Percentiles rank a stretch among this genome's conserved stretches.
Evolutionary conservation across 1,139 yeast species (phyloP).

Genomic region (Debaryomycetaceae sp.): DNA sequence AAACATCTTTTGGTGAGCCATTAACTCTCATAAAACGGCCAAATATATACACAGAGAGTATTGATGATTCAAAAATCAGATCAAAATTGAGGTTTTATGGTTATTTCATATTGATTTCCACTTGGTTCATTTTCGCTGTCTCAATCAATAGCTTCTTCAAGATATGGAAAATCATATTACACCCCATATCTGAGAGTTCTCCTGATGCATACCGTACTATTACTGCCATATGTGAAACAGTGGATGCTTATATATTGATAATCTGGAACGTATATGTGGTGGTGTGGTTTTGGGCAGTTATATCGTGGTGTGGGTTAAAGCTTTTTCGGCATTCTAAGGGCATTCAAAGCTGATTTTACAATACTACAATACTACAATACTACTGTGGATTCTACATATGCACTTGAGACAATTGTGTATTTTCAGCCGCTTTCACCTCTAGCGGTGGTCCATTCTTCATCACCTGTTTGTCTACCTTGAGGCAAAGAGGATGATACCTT

Average conservation of each 20-base stretch:
- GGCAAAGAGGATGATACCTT: constrained; percentile 17
- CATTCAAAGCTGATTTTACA: constrained; percentile 11
- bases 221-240: constrained; percentile 14
- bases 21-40: constrained; percentile 10
- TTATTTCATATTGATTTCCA: constrained; percentile 28
- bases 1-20: constrained; percentile 11
- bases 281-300: constrained; percentile 73
- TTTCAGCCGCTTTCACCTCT: constrained; percentile 75
- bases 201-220: constrained; percentile 13
- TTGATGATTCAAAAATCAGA: background rate
- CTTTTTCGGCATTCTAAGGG: constrained; percentile 75
- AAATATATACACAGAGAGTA: background rate
- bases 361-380: no score
- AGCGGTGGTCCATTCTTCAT: constrained; percentile 64
- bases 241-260: constrained; percentile 49
- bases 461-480: constrained; percentile 70
- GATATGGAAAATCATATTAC: constrained; percentile 43
- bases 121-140: constrained; percentile 41
- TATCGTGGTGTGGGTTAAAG: constrained; percentile 77
- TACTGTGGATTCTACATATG: no score
- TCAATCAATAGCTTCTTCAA: constrained; percentile 43
- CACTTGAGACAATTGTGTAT: no score
- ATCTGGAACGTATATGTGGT: constrained; percentile 56
- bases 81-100: constrained; percentile 26
- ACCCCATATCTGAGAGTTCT: constrained; percentile 22